phyloP scores from a whole-genome alignment of 2,329 filamentous ascomycete genomes.

The Aaosphaeria arxii region DNA sequence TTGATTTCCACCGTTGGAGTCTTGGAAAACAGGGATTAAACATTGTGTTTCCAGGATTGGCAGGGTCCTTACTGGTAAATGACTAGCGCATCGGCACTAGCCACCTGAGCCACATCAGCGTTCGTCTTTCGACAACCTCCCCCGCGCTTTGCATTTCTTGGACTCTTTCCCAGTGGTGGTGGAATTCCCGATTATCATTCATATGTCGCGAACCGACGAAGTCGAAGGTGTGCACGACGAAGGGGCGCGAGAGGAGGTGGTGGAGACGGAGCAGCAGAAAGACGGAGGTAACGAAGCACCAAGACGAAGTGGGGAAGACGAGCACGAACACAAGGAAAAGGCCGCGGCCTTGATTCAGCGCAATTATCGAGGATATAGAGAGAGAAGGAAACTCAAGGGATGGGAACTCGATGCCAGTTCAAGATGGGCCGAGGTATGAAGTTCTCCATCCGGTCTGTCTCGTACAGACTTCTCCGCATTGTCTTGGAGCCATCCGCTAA shows the following conservation, averaged over 20 bases:
- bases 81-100: no score
- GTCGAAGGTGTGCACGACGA: not conserved
- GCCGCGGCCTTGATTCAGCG: slow-evolving; percentile 46
- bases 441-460: slow-evolving; percentile 7
- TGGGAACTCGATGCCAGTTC: slow-evolving; percentile 66
- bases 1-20: no score
- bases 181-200: not conserved
- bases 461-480: not conserved
- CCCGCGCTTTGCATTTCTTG: no score
- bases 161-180: no score
- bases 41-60: no score
- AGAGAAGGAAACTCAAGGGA: slow-evolving; percentile 67
- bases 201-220: not conserved
- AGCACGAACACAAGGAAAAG: slow-evolving; percentile 12
- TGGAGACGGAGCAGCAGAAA: not conserved
- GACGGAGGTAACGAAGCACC: not conserved
- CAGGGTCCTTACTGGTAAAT: no score
- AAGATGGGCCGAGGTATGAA: slow-evolving; percentile 66
- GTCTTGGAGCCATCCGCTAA: not conserved
- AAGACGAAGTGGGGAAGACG: not conserved
- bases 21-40: no score
- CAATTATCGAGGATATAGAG: slow-evolving; percentile 74
- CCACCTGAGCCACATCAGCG: no score
- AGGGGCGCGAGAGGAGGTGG: not conserved
- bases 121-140: no score